Evolutionary conservation across 768 basidiomycete genomes (phyloP), one percentile per base, ranked within the genome.

Genomic region (Podaxis sp.): DNA sequence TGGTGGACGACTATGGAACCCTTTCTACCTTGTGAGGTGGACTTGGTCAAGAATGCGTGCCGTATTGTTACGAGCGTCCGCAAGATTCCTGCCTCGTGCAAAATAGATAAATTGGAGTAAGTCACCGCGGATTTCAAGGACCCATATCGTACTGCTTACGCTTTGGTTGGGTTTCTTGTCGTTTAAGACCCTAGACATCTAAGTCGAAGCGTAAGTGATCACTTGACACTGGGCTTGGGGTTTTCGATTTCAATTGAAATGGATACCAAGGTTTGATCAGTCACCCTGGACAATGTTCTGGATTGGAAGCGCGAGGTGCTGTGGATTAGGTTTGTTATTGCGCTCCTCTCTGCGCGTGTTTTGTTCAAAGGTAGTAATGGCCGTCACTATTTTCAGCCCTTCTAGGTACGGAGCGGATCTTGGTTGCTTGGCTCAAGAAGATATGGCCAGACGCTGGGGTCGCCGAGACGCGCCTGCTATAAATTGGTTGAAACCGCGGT

Each of bases 361-460:
- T 19, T 27, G 36, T 50, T 49, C 46, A 13, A 29, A 25, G 27
- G 29, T 49, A 19, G 15, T 59, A 27, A 49, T 49, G 24, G 36
- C 6, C 47, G 33, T 50, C 57, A 22, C 29, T 49, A 33, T 47
- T 24, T 58, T 52, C 49, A 59, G 15, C 19, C 22, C 37, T 24
- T n/a, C 15, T 19, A 24, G 11, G 46, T 2, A 56, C 61, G 55
- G 61, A 55, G 55, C 61, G 61, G 61, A 62, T 55, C 61, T 62
- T 56, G 43, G 29, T 33, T 41, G 5, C 24, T 53, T 11, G 24
- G 15, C 11, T 47, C 15, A 29, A 37, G 6, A 2, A 17, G n/a
- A 46, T 43, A 6, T 46, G 17, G 17, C n/a, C 7, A n/a, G 2
- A 22, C 49, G 22, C 24, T 50, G 47, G 55, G 33, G 22, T 2